Evolutionary conservation across 2,329 filamentous ascomycete species (phyloP).

Genomic region (Colletotrichum lupini): DNA sequence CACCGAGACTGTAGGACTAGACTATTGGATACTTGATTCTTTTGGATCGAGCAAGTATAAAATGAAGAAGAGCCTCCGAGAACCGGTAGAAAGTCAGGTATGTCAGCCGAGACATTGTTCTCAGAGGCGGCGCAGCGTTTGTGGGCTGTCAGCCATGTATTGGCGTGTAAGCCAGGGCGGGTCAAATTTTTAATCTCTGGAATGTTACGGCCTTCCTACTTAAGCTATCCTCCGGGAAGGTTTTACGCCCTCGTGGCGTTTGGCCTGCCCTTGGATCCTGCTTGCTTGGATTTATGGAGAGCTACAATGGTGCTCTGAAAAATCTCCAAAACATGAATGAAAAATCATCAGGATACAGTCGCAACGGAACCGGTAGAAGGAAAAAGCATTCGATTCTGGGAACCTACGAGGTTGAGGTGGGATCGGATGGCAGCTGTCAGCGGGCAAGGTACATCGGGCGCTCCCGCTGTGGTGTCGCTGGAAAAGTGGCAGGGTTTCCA

Average conservation of each 20-base stretch:
- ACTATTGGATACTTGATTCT: neutral
- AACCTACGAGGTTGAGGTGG: neutral
- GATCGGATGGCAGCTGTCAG: conserved; percentile 18
- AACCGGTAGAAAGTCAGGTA: too few species aligned
- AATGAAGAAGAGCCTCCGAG: too few species aligned
- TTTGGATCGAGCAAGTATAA: neutral
- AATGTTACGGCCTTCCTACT: neutral
- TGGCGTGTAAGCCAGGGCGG: neutral
- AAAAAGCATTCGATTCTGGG: too few species aligned
- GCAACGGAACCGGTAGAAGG: too few species aligned
- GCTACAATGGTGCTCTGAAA: neutral
- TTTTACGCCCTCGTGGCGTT: neutral
- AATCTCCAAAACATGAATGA: neutral
- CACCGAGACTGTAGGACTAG: neutral
- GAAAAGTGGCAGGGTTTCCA: conserved; percentile 22
- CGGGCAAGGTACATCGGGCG: neutral
- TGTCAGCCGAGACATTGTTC: neutral
- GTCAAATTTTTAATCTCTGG: neutral
- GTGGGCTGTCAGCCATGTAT: neutral
- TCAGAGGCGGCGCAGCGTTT: neutral
- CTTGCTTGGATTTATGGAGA: neutral
- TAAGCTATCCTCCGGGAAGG: neutral
- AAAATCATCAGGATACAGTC: neutral
- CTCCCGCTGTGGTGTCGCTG: neutral
- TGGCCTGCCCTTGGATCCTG: neutral